Base-by-base conservation (phyloP, 768 basidiomycete genomes). In the Favolaschia claudopus region DNA sequence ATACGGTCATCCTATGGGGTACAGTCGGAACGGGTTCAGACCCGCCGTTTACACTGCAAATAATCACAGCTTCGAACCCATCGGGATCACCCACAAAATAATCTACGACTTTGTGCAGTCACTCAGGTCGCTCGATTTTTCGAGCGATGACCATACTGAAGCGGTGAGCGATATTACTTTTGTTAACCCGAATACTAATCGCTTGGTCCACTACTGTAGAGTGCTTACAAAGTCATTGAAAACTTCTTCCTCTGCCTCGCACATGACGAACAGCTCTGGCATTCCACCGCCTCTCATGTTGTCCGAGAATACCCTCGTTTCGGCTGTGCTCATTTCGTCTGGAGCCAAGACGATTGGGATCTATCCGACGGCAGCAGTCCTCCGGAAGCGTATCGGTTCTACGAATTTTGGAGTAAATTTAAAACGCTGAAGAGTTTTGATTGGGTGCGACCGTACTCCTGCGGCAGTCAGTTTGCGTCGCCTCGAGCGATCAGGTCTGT, bases 191-290 rank as follows among this genome's bases (percentile, higher is more conserved):
- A 6, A 31, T 50, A n/a, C 50, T 47, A 32, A 24, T 38, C 5
- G 15, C 5, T n/a, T 14, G 27, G 7, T 31, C 8, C 22, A n/a
- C n/a, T n/a, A n/a, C n/a, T n/a, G n/a, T n/a, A 68, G 69, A 63
- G 60, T 4, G 24, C 47, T 6, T 72, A 57, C 53, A 49, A 31
- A 7, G 56, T 63, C 14, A 17, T 70, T 14, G 47, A 57, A 13
- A 62, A 69, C n/a, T 64, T 70, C 19, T 72, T 72, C 36, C 27
- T 52, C 7, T 70, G 69, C 43, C 40, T 72, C 17, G 70, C 66
- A 3, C 58, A 61, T 22, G 71, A 72, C 40, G 71, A 72, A 31
- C 19, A 3, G 17, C 50, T 43, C 13, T 67, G 68, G 63, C 64
- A 66, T 4, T 34, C 38, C 22, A 38, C 17, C 17, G 17, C 28